Evolutionary conservation across 2,329 filamentous ascomycete species (phyloP).

Genomic region (Xylogone sp.): DNA sequence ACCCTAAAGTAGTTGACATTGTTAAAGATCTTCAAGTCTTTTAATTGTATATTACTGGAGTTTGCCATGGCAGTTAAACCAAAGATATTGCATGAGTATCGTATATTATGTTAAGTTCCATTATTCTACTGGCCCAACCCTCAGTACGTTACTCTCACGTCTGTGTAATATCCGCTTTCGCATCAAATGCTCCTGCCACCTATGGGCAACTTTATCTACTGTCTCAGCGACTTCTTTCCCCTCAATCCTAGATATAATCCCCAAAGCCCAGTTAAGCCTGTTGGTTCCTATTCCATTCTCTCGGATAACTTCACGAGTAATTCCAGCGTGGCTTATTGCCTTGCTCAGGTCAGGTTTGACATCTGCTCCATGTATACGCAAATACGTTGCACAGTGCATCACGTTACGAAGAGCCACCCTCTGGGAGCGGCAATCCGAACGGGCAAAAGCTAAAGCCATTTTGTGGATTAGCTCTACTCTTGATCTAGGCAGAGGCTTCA

Average conservation of each 20-base stretch:
- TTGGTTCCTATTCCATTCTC: slow-evolving; percentile 13
- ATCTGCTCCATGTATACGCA: slow-evolving; percentile 16
- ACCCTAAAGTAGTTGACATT: neutral
- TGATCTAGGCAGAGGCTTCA: slow-evolving; percentile 8
- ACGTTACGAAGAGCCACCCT: slow-evolving; percentile 23
- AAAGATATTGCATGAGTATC: no score
- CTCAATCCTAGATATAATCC: slow-evolving; percentile 16
- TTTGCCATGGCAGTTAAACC: no score
- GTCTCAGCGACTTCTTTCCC: slow-evolving; percentile 20
- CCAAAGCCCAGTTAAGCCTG: slow-evolving; percentile 18
- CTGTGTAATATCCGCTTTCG: neutral
- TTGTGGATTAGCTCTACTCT: slow-evolving; percentile 15
- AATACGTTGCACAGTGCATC: slow-evolving; percentile 18
- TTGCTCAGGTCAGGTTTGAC: slow-evolving; percentile 16
- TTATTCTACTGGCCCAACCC: slow-evolving; percentile 13
- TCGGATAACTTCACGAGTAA: slow-evolving; percentile 16
- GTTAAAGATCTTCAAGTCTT: neutral
- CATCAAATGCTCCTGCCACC: slow-evolving; percentile 10
- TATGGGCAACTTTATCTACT: slow-evolving; percentile 12
- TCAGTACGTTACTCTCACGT: slow-evolving; percentile 8
- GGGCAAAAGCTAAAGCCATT: slow-evolving; percentile 24
- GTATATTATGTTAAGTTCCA: neutral
- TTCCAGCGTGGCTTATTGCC: slow-evolving; percentile 15
- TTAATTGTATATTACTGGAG: no score
- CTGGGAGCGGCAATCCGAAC: slow-evolving; percentile 4